These are phyloP conservation scores for Parafenestella ontariensis DNA, from an alignment of 2,329 filamentous ascomycete species.

Conservation along the genomic window DNA sequence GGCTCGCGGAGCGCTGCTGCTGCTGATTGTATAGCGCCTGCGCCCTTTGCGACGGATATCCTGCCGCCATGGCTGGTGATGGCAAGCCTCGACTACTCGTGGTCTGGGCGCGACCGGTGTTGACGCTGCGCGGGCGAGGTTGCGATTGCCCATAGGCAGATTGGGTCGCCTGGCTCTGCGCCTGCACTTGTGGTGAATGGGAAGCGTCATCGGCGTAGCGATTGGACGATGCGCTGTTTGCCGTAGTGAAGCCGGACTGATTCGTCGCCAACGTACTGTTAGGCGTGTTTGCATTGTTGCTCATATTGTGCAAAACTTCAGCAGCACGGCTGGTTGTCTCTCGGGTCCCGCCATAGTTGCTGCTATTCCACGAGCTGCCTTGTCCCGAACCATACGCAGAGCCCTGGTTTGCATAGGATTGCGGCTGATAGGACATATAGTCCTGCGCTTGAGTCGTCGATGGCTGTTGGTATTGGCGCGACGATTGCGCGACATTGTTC, in stretches of 20 bases:
- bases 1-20: constrained; percentile 37
- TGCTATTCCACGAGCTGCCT: constrained; percentile 30
- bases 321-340: constrained; percentile 41
- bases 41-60: constrained; percentile 34
- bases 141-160: constrained; percentile 32
- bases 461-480: constrained; percentile 36
- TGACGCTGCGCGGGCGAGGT: constrained; percentile 36
- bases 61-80: constrained; percentile 32
- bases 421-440: constrained; percentile 36
- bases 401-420: constrained; percentile 28
- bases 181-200: constrained; percentile 21
- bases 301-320: constrained; percentile 44
- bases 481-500: constrained; percentile 29
- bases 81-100: constrained; percentile 23
- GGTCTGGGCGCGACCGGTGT: constrained; percentile 29
- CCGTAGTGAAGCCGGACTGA: constrained; percentile 31
- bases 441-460: constrained; percentile 32
- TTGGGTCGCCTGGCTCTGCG: constrained; percentile 23
- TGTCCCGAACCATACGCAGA: constrained; percentile 29
- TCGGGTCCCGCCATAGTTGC: constrained; percentile 30
- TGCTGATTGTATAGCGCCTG: constrained; percentile 34
- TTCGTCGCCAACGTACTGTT: constrained; percentile 19
- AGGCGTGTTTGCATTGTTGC: constrained; percentile 35
- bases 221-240: constrained; percentile 24
- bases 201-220: constrained; percentile 26